phyloP scores from a whole-genome alignment of 495 filamentous ascomycete species.

The Amniculicola lignicola region DNA sequence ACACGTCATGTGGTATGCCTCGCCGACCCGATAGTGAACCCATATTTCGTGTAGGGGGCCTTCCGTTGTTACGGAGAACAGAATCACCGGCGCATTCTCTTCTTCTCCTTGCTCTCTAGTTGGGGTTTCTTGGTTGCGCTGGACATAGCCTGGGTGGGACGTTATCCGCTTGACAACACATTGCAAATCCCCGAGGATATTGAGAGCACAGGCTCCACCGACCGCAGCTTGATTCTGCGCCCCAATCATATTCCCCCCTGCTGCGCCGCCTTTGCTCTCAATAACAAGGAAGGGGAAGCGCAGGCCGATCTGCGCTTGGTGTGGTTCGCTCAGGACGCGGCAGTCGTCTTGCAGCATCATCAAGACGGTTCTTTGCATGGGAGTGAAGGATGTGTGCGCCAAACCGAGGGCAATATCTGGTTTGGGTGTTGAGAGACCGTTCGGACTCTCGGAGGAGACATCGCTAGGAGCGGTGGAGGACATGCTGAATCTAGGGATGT shows the following conservation, averaged over 20 bases:
- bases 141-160: too few species aligned
- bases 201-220: too few species aligned
- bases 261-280: slow-evolving; percentile 14
- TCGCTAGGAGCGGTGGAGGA: not conserved
- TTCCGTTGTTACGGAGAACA: not conserved
- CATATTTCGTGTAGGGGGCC: not conserved
- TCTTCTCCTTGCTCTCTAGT: too few species aligned
- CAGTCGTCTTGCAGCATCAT: not conserved
- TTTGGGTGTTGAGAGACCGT: slow-evolving; percentile 3
- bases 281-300: slow-evolving; percentile 22
- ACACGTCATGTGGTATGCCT: not conserved
- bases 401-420: slow-evolving; percentile 4
- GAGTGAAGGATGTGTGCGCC: not conserved
- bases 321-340: slow-evolving; percentile 5
- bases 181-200: too few species aligned
- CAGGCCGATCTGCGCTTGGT: slow-evolving; percentile 1
- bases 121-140: too few species aligned
- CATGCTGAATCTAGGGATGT: slow-evolving; percentile 1
- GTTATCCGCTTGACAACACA: too few species aligned
- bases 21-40: too few species aligned
- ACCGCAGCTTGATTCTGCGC: slow-evolving; percentile 22
- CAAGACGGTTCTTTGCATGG: slow-evolving; percentile 2
- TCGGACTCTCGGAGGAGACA: not conserved
- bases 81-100: too few species aligned
- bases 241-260: slow-evolving; percentile 9